phyloP scores from a whole-genome alignment of 352 stramenopile species.

The Phytophthora sp. region DNA sequence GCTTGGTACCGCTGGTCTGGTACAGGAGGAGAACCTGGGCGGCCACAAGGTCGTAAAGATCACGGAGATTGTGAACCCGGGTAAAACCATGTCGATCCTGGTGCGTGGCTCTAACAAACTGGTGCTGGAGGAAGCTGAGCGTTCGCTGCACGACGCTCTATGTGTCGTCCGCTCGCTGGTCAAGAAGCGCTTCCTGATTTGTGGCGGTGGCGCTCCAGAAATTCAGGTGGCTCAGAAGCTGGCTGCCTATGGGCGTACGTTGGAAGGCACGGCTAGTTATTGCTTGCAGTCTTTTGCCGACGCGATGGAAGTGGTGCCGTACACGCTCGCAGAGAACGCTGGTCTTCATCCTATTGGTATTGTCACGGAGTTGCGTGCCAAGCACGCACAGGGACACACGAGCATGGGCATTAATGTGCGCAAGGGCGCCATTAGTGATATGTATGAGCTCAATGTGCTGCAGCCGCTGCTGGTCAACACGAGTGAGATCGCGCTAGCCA shows the following conservation, averaged over 20 bases:
- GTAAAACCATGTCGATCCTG: conserved; percentile 98
- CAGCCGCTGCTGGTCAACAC: conserved; percentile 99
- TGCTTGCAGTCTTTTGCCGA: conserved; percentile 98
- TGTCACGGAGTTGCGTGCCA: conserved; percentile 96
- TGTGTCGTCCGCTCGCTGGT: conserved; percentile 98
- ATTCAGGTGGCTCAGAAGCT: conserved; percentile 96
- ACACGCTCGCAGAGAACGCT: conserved; percentile 99
- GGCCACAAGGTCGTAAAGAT: conserved; percentile 99
- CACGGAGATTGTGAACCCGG: conserved; percentile 95
- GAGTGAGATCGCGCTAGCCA: conserved; percentile 97
- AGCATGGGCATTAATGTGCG: conserved; percentile 97
- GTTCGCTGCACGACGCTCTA: conserved; percentile 98
- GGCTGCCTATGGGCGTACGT: conserved; percentile 92
- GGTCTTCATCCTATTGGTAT: conserved; percentile 99
- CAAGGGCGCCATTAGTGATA: conserved; percentile 97
- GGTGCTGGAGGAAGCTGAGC: conserved; percentile 98
- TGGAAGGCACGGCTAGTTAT: conserved; percentile 96
- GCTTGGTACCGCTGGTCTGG: conserved; percentile 93
- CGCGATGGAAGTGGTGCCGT: conserved; percentile 98
- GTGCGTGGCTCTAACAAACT: conserved; percentile 98
- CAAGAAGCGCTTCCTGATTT: conserved; percentile 99
- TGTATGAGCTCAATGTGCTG: conserved; percentile 98
- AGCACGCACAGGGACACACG: conserved; percentile 93
- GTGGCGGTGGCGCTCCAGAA: conserved; percentile 96
- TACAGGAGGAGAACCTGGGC: conserved; percentile 96